phyloP scores from a whole-genome alignment of 768 basidiomycete species.

The Agrocybe chaxingu region DNA sequence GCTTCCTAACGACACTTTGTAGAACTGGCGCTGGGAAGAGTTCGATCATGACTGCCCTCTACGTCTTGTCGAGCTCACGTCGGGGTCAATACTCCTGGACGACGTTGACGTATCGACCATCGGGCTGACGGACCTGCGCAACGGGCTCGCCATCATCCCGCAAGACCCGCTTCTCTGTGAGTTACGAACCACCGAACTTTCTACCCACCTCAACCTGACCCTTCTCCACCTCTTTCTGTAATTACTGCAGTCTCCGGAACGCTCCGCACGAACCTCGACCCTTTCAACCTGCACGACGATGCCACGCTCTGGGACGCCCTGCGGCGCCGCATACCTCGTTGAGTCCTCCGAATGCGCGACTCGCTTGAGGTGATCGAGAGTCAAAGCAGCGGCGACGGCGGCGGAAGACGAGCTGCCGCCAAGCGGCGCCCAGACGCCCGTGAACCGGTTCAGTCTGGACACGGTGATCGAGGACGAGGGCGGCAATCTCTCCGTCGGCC shows the following conservation, averaged over 20 bases:
- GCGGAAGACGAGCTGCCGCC: slow-evolving; percentile 26
- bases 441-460: slow-evolving; percentile 77
- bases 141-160: slow-evolving; percentile 73
- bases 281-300: slow-evolving; percentile 80
- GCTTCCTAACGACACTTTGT: slow-evolving; percentile 2
- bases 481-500: slow-evolving; percentile 75
- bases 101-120: slow-evolving; percentile 81
- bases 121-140: slow-evolving; percentile 72
- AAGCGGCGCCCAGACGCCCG: slow-evolving; percentile 41
- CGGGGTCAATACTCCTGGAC: slow-evolving; percentile 77
- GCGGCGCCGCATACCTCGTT: slow-evolving; percentile 75
- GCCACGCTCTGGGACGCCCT: slow-evolving; percentile 85
- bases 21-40: slow-evolving; percentile 89
- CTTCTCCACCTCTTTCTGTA: not conserved
- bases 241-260: slow-evolving; percentile 65
- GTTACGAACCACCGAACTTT: slow-evolving; percentile 9
- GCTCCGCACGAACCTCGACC: slow-evolving; percentile 84
- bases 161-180: slow-evolving; percentile 69
- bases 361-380: slow-evolving; percentile 8
- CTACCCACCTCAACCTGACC: not conserved
- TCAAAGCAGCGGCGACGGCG: not conserved
- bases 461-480: slow-evolving; percentile 86
- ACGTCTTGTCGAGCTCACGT: slow-evolving; percentile 76
- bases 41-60: slow-evolving; percentile 86
- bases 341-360: slow-evolving; percentile 41